These are phyloP conservation scores for Ascochyta clinopodiicola DNA, from an alignment of 2,329 filamentous ascomycete species.

Conservation along the genomic window DNA sequence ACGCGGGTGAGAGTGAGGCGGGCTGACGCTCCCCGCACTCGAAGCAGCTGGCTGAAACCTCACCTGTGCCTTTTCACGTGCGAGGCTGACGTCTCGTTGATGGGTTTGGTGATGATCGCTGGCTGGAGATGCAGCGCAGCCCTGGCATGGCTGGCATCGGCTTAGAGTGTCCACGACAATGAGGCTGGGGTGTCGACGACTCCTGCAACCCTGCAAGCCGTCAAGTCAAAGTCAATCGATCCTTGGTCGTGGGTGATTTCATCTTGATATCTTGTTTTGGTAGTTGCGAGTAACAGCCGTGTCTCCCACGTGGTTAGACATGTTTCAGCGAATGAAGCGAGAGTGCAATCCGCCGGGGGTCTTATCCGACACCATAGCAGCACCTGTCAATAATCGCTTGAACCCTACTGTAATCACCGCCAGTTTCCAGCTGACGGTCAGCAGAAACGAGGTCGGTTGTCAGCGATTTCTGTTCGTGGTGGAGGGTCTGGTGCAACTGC, in stretches of 20 bases:
- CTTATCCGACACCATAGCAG: background rate
- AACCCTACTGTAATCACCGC: background rate
- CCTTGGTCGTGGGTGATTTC: background rate
- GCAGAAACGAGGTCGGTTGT: background rate
- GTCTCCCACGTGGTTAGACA: background rate
- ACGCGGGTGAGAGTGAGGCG: background rate
- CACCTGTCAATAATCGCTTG: background rate
- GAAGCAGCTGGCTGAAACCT: background rate
- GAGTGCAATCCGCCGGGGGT: background rate
- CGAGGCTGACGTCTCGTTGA: background rate
- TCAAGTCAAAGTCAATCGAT: background rate
- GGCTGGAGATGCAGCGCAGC: background rate
- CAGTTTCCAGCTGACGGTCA: background rate
- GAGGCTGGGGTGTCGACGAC: background rate
- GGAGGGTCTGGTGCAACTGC: conserved; percentile 1
- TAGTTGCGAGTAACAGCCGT: background rate
- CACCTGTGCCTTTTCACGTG: background rate
- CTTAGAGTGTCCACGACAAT: background rate
- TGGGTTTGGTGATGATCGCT: background rate
- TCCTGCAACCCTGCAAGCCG: background rate
- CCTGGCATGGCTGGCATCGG: background rate
- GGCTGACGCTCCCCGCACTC: background rate
- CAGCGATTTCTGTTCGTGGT: background rate
- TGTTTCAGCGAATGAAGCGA: background rate
- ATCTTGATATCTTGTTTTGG: background rate